Percentiles rank a stretch among this genome's conserved stretches.
Evolutionary conservation across 2,329 filamentous ascomycete species (phyloP).

Genomic region (Neofusicoccum umdonicola): DNA sequence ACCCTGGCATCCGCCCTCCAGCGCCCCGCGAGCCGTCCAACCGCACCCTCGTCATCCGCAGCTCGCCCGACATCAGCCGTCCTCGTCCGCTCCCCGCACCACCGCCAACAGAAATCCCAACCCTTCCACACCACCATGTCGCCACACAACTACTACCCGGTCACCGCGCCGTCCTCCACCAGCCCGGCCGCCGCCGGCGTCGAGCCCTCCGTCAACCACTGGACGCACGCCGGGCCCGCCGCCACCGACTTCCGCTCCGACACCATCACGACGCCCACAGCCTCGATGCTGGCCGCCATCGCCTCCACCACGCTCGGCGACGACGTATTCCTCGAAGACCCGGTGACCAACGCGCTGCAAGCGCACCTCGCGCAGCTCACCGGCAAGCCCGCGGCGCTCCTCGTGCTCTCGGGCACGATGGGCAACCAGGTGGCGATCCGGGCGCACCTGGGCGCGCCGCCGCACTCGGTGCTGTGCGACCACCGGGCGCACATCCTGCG

Average conservation of each 20-base stretch:
- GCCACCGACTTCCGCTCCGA: slow-evolving; percentile 56
- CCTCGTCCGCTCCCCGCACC: neutral
- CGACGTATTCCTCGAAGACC: slow-evolving; percentile 80
- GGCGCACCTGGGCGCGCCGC: slow-evolving; percentile 73
- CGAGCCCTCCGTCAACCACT: slow-evolving; percentile 24
- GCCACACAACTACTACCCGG: slow-evolving; percentile 7
- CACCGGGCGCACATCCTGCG: slow-evolving; percentile 73
- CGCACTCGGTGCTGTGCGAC: slow-evolving; percentile 78
- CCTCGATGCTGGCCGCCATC: slow-evolving; percentile 79
- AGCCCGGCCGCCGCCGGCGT: neutral
- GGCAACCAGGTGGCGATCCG: slow-evolving; percentile 85
- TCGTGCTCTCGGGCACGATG: slow-evolving; percentile 91
- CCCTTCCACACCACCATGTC: neutral
- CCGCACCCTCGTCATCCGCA: no score
- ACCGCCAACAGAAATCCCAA: neutral
- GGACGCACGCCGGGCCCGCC: slow-evolving; percentile 48
- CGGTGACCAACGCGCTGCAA: slow-evolving; percentile 74
- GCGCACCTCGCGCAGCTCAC: slow-evolving; percentile 69
- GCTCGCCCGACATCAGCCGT: neutral
- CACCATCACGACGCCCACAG: slow-evolving; percentile 36
- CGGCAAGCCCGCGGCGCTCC: slow-evolving; percentile 71
- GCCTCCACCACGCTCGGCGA: slow-evolving; percentile 72
- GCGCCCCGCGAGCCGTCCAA: no score
- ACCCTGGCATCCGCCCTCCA: no score
- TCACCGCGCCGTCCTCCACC: neutral